Evolutionary conservation across 1,284 basidiomycete genomes (phyloP).

Genomic region (Ganoderma boninense): DNA sequence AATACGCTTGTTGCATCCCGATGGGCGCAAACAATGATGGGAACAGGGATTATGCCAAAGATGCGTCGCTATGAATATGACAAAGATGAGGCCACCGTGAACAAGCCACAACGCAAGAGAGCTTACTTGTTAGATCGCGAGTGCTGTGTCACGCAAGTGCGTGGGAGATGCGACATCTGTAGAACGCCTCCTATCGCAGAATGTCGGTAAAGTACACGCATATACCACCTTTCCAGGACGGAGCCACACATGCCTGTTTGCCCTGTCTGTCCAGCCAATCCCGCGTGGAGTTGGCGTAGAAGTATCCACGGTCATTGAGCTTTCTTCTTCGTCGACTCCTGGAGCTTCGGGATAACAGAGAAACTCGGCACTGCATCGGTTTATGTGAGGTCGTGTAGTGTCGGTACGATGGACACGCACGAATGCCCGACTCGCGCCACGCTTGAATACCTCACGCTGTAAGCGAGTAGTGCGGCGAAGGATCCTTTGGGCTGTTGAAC

Average conservation of each 20-base stretch:
- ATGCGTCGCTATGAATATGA: conserved; percentile 46
- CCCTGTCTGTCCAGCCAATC: conserved; percentile 61
- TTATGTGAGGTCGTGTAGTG: neutral
- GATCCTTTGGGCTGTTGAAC: conserved; percentile 57
- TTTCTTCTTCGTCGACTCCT: conserved; percentile 58
- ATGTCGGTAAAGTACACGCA: neutral
- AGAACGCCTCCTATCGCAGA: conserved; percentile 52
- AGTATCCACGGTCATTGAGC: conserved; percentile 59
- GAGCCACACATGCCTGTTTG: conserved; percentile 53
- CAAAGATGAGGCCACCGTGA: neutral
- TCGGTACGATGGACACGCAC: conserved; percentile 38
- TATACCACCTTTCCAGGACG: neutral
- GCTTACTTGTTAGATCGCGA: conserved; percentile 58
- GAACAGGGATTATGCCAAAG: conserved; percentile 65
- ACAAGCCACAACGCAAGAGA: neutral
- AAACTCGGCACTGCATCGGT: conserved; percentile 43
- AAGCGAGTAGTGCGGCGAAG: conserved; percentile 63
- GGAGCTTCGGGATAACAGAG: conserved; percentile 58
- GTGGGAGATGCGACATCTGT: conserved; percentile 61
- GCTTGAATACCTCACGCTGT: conserved; percentile 61
- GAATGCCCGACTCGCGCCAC: conserved; percentile 48
- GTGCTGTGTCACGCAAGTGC: conserved; percentile 69
- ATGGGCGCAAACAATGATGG: conserved; percentile 66
- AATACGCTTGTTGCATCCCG: conserved; percentile 66
- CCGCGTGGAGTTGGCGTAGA: conserved; percentile 65